Base-by-base conservation (phyloP, 495 filamentous ascomycete genomes). In the Talaromyces nanjingensis region DNA sequence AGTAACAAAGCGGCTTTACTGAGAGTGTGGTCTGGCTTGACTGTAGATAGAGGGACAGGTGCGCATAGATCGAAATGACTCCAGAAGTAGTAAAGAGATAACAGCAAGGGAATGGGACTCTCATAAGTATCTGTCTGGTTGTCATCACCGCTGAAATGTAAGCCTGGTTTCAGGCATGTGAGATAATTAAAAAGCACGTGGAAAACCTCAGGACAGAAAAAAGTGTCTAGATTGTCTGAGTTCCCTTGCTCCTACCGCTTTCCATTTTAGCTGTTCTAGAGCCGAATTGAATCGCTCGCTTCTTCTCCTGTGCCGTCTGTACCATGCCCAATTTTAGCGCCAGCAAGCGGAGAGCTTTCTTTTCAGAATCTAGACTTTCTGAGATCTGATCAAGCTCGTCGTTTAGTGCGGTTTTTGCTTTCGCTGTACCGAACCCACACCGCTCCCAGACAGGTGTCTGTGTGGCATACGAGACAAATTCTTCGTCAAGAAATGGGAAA, bases 401-500 rank as follows among this genome's bases (percentile, higher is more conserved):
- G 61, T 61, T 72, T 52, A 25, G 12, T 22, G 24, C 14, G 16
- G 63, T 66, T 11, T 63, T n/a, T 14, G 65, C 65, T 62, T 24
- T 29, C 7, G 62, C 57, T 34, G 49, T 42, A 20, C 45, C 25
- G 66, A 96, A 96, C 18, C 91, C 90, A 71, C 91, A 96, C 69
- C 97, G 97, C 68, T 89, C 84, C 87, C 85, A 91, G 0, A 92
- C 86, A 0, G 91, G 87, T 16, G 79, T 76, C 20, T 74, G 79
- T 55, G 97, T 78, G 20, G 91, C 90, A 87, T 93, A 96, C 24
- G 76, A 79, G 4, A 99, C 84, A 25, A 99, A 82, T 0, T 85
- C 79, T 73, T 98, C 94, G 64, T 98, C 94, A 4, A 98, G 79
- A 70, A 84, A 99, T 2, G 96, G 94, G 72, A 91, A 97, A n/a